Conservation (phyloP, 225 moss, liverwort and hornwort genomes). For the Pleurozium schreberi region DNA sequence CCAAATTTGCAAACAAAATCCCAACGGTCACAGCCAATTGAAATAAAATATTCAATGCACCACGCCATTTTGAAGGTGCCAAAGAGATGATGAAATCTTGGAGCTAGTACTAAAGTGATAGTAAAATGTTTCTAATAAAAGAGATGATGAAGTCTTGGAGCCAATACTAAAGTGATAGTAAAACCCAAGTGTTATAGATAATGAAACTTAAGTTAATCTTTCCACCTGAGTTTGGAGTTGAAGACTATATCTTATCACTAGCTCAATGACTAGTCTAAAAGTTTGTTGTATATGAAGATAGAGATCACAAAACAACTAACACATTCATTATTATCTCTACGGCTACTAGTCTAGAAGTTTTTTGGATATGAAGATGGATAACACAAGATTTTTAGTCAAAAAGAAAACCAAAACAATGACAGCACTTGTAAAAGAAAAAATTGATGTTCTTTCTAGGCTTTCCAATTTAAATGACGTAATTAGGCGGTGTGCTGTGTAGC, state of each 20-base stretch:
- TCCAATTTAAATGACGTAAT: too few species aligned
- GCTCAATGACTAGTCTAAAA: not conserved
- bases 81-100: not conserved
- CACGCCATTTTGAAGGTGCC: not conserved
- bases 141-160: not conserved
- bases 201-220: not conserved
- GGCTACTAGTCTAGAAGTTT: not conserved
- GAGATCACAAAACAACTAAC: not conserved
- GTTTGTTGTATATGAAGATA: not conserved
- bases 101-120: not conserved
- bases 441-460: too few species aligned
- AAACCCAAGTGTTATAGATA: not conserved
- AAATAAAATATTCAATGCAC: not conserved
- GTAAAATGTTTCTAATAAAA: not conserved
- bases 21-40: not conserved
- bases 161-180: not conserved
- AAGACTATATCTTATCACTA: not conserved
- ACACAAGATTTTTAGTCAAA: not conserved
- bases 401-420: too few species aligned
- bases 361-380: not conserved
- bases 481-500: too few species aligned
- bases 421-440: too few species aligned
- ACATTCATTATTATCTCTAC: not conserved
- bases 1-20: not conserved
- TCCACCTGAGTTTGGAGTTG: not conserved